Evolutionary conservation across 495 filamentous ascomycete species (phyloP), one percentile per base, ranked within the genome.

Genomic region (Penicillium longicatenatum): DNA sequence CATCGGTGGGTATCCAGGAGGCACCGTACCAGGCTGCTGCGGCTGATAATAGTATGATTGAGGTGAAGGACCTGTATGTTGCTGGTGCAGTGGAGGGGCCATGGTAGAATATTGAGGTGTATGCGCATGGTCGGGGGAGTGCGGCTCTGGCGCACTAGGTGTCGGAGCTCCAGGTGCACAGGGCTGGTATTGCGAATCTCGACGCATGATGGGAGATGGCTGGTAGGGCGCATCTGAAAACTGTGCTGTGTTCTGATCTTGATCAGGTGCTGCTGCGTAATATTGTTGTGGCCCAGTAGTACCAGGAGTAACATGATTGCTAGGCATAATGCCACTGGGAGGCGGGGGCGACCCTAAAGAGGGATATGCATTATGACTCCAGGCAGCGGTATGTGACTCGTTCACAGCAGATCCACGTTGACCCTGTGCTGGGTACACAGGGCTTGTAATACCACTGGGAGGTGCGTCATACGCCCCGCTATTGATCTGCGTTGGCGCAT

Each of bases 11-110:
- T 78, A 77, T 24, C 51, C 79, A 9, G 79, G 71, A 6, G 75
- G 60, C 26, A 59, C 55, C 0, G 77, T 56, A 52, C 75, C 82
- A 69, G 79, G 79, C 20, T 78, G 74, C 33, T 83, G 76, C 43
- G 75, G 80, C 16, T 60, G 71, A 29, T 65, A 67, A 58, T 76
- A 75, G 51, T 76, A 78, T 10, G 75, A 71, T 50, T 75, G 69
- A 30, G 61, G 50, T 30, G 74, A 54, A 37, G 62, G 60, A 39
- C 67, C 70, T 14, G 64, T 64, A 10, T 64, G 58, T n/a, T 68
- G 69, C 46, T 67, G 72, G 31, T 73, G 68, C 46, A 49, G 44
- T 37, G 54, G 54, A 19, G 29, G 47, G 41, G 71, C 69, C 43
- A 69, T 66, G 14, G 47, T 59, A 8, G 73, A 68, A 39, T 76